Percentiles rank a stretch among this genome's conserved stretches.
Evolutionary conservation across 2,329 filamentous ascomycete genomes (phyloP).

Genomic region (Arachnomyces sp.): DNA sequence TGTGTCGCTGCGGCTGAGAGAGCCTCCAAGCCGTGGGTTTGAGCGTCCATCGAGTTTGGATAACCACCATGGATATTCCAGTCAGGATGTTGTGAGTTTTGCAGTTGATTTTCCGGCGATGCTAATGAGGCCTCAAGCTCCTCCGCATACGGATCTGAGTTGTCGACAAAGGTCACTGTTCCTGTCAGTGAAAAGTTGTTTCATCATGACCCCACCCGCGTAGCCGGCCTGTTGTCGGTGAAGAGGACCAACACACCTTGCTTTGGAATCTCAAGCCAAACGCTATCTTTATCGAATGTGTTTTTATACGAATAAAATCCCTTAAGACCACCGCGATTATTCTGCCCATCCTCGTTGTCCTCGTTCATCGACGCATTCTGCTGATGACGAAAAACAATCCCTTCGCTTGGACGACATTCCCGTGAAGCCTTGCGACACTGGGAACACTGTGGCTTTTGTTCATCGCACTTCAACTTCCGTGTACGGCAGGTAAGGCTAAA

Average conservation of each 20-base stretch:
- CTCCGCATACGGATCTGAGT: conserved; percentile 55
- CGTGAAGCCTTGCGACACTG: conserved; percentile 55
- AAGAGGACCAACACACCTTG: conserved; percentile 37
- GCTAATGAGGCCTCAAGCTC: conserved; percentile 32
- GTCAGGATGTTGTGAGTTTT: conserved; percentile 22
- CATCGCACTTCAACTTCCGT: conserved; percentile 59
- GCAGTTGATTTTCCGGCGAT: conserved; percentile 23
- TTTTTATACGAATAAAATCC: conserved; percentile 61
- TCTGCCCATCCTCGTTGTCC: conserved; percentile 30
- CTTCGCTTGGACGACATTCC: conserved; percentile 54
- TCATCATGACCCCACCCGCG: conserved; percentile 1
- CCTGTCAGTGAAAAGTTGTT: conserved; percentile 1
- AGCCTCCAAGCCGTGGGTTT: conserved; percentile 47
- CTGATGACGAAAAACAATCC: conserved; percentile 60
- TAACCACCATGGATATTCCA: conserved; percentile 24
- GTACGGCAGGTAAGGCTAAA: conserved; percentile 49
- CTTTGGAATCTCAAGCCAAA: conserved; percentile 57
- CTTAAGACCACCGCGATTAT: conserved; percentile 42
- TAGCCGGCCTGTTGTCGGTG: background rate
- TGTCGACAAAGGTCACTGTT: conserved; percentile 55
- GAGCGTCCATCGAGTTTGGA: conserved; percentile 21
- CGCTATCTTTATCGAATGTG: conserved; percentile 52
- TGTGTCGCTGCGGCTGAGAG: conserved; percentile 46
- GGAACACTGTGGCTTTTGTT: conserved; percentile 53
- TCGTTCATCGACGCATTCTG: conserved; percentile 64